Evolutionary conservation across 1,284 basidiomycete genomes (phyloP), one percentile per base, ranked within the genome.

Genomic region (Trichosporon asahii): DNA sequence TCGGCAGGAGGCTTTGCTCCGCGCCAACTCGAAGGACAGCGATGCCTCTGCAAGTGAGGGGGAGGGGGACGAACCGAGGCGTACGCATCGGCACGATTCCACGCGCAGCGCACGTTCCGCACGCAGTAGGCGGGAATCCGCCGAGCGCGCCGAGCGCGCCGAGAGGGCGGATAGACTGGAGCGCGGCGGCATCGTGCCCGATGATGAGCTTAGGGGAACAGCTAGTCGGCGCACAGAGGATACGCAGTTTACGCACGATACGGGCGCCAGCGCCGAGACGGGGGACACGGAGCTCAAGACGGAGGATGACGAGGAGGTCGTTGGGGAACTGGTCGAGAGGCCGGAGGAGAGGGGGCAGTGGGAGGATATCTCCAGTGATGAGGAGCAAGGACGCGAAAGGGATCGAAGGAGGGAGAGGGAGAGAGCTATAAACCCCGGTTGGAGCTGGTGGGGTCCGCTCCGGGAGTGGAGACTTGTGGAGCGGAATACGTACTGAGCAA

Each of bases 381-480:
- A 49, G 53, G 65, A 60, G n/a, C 44, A 68, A 65, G 25, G 40
- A 46, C 27, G 7, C 18, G 46, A 37, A 25, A 27, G 29, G 21
- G 35, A 18, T 3, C 27, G 44, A 46, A 35, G 9, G 35, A 60
- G 44, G 33, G 63, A 40, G 35, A 60, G n/a, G 12, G 55, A 21
- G 8, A 21, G 31, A 2, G 29, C 61, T 40, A 55, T 67, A 49
- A 74, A 73, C 3, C 64, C 66, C 3, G 76, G 76, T 0, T 80
- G 80, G 80, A 78, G 76, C 66, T 83, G 82, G 82, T 82, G 81
- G 80, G 82, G 82, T 15, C 82, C 82, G 37, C 68, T 83, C 55
- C 77, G 74, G 37, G 78, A 83, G 37, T 82, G 78, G 77, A 68
- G 81, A 40, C 73, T 80, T 60, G 70, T 73, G 15, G 80, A 82